Conservation (phyloP, 257 asterid species). For the Fraxinus quadrangulata region DNA sequence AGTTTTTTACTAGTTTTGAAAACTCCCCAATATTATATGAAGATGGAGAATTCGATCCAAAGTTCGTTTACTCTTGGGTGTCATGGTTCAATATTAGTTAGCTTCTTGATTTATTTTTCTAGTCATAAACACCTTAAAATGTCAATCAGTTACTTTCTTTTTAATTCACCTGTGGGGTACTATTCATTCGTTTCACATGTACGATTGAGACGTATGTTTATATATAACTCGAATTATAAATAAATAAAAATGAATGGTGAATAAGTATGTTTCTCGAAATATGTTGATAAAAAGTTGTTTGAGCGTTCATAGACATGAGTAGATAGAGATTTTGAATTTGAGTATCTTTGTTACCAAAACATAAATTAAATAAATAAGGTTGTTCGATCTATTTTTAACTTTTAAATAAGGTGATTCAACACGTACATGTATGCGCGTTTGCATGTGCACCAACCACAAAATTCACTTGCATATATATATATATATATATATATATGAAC, state of each 20-base stretch:
- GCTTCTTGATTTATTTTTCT: neutral
- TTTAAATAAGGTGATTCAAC: neutral
- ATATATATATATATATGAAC: neutral
- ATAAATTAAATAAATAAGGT: too few species aligned
- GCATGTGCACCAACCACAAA: slow-evolving; percentile 19
- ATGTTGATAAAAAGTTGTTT: too few species aligned
- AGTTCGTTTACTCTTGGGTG: slow-evolving; percentile 3
- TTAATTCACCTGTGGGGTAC: slow-evolving; percentile 30
- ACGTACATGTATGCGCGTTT: neutral
- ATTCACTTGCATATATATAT: slow-evolving; percentile 36
- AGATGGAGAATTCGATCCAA: slow-evolving; percentile 13
- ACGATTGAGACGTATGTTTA: neutral
- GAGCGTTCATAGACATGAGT: neutral
- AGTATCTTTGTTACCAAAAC: too few species aligned
- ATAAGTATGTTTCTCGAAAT: too few species aligned
- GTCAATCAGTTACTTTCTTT: slow-evolving; percentile 56
- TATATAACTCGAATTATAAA: too few species aligned
- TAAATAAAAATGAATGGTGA: too few species aligned
- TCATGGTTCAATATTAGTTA: slow-evolving; percentile 10
- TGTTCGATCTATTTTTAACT: too few species aligned
- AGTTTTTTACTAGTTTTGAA: too few species aligned
- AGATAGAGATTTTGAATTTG: neutral
- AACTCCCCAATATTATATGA: neutral
- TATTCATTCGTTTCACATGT: slow-evolving; percentile 14
- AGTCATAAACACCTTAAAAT: slow-evolving; percentile 22